Evolutionary conservation across 345 rosid species (phyloP).

Genomic region (Erodium maritimum): DNA sequence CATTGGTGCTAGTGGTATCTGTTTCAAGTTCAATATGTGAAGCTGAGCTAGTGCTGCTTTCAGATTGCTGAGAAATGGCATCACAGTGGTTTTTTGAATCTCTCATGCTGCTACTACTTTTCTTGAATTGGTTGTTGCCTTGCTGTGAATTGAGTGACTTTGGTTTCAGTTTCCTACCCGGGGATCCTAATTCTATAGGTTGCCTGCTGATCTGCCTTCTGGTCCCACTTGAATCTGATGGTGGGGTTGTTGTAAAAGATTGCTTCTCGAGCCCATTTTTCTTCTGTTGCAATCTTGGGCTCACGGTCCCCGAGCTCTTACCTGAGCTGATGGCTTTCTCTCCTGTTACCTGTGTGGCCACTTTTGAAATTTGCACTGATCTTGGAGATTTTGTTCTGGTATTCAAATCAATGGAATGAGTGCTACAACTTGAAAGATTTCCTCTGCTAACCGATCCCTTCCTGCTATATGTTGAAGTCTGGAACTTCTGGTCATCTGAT

Average conservation of each 20-base stretch:
- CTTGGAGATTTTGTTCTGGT: slow-evolving; percentile 15
- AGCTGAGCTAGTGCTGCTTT: slow-evolving; percentile 37
- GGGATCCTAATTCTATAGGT: slow-evolving; percentile 35
- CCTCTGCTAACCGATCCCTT: slow-evolving; percentile 21
- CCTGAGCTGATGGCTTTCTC: slow-evolving; percentile 20
- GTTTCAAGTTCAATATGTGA: slow-evolving; percentile 31
- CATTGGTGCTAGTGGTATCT: slow-evolving; percentile 55
- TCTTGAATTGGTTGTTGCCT: slow-evolving; percentile 34
- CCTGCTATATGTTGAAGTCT: slow-evolving; percentile 20
- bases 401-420: slow-evolving; percentile 23
- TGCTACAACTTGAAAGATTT: slow-evolving; percentile 2
- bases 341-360: slow-evolving; percentile 17
- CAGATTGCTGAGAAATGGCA: slow-evolving; percentile 34
- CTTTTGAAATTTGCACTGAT: slow-evolving; percentile 22
- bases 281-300: slow-evolving; percentile 42
- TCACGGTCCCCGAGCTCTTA: slow-evolving; percentile 30
- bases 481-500: slow-evolving; percentile 23
- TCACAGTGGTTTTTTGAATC: slow-evolving; percentile 35
- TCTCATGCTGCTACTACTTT: slow-evolving; percentile 33
- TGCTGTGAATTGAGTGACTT: slow-evolving; percentile 23
- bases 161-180: slow-evolving; percentile 20
- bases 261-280: slow-evolving; percentile 36
- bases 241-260: slow-evolving; percentile 22
- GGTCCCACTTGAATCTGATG: slow-evolving; percentile 32
- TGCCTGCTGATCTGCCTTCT: slow-evolving; percentile 37